Evolutionary conservation across 164 flowering plant genomes (phyloP), one percentile per base, ranked within the genome.

Genomic region (Macadamia tetraphylla): DNA sequence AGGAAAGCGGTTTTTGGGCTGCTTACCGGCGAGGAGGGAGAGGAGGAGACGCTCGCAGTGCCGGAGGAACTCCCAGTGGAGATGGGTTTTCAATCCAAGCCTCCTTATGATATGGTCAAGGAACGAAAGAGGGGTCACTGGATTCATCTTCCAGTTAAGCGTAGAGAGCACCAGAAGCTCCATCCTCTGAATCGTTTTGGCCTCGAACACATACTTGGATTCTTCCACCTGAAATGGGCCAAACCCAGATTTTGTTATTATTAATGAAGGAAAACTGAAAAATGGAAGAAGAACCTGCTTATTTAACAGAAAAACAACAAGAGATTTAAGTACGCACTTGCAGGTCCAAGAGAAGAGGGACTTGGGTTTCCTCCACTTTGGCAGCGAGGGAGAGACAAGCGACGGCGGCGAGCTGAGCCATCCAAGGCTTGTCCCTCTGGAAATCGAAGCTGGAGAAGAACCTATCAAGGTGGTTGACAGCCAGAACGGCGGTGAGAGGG

Each of bases 371-470:
- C 64, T 92, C 98, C 60, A 92, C 84, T 56, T 92, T 92, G 18
- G 98, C 94, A 58, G 97, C 98, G 3, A 92, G 64, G 62, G 98
- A 89, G 44, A 92, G 81, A 72, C 95, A 92, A 74, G 97, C 89
- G 49, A 92, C 95, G 18, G 98, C 86, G 29, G 81, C 79, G 6
- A 92, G 87, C 46, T 89, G 98, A 58, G 75, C 74, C 93, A 83
- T 90, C 98, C 98, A 92, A 49, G 92, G 94, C 82, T 86, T 86
- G 55, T 88, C 87, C 58, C 69, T 75, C 66, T 82, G 84, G 60
- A 78, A 80, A 15, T 74, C 79, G 60, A 84, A 76, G 71, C 82
- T 70, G 13, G 71, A 73, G 7, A 91, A 73, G 66, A 91, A 93
- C 73, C 98, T 78, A 68, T 93, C 92, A 3, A 93, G 70, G 66